phyloP scores from a whole-genome alignment of 1,284 basidiomycete genomes.

The Rhizopogon hawkerae region DNA sequence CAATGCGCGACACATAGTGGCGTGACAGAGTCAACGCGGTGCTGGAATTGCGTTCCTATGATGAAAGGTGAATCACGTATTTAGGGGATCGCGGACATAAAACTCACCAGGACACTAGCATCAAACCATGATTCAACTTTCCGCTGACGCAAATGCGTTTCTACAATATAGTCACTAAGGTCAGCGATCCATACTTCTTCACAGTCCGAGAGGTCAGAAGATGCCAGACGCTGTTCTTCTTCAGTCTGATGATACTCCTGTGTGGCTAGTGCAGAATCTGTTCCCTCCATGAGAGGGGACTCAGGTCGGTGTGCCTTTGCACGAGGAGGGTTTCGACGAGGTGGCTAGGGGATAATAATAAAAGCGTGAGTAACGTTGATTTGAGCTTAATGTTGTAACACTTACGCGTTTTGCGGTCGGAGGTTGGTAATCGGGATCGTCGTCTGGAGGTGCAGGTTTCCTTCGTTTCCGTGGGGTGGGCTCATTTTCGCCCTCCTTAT shows the following conservation, averaged over 20 bases:
- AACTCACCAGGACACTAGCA: conserved; percentile 48
- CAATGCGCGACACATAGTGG: conserved; percentile 55
- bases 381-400: conserved; percentile 8
- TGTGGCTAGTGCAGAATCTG: conserved; percentile 26
- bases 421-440: conserved; percentile 45
- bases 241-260: conserved; percentile 35
- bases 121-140: conserved; percentile 68
- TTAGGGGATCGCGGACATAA: background rate
- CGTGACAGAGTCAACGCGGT: conserved; percentile 56
- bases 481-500: conserved; percentile 34
- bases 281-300: conserved; percentile 28
- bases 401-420: conserved; percentile 48
- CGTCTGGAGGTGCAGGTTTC: conserved; percentile 35
- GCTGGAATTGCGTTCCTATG: conserved; percentile 56
- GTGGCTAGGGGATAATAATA: conserved; percentile 22
- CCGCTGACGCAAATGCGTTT: conserved; percentile 62
- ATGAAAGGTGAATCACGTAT: conserved; percentile 9
- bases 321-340: conserved; percentile 36
- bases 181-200: conserved; percentile 66
- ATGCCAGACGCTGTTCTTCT: conserved; percentile 41
- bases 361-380: background rate
- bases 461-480: conserved; percentile 45
- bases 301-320: conserved; percentile 32
- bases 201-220: conserved; percentile 72
- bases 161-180: conserved; percentile 55